These are phyloP conservation scores for Polyporus tsugae DNA, from an alignment of 1,284 basidiomycete species.

Conservation along the genomic window DNA sequence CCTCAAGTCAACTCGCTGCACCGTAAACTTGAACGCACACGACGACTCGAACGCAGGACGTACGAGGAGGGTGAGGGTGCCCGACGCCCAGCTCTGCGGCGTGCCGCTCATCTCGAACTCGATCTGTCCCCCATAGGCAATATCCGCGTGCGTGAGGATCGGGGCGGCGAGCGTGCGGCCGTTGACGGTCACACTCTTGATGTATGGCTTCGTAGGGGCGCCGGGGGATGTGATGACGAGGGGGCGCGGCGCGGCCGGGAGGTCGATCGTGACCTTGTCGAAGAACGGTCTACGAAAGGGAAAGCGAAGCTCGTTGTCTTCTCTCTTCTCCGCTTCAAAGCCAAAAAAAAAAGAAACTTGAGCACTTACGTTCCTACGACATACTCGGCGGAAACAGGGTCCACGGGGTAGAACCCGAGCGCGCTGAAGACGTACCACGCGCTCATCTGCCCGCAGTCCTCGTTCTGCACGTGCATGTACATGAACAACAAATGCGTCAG, in stretches of 20 bases:
- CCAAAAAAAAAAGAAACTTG: constrained; percentile 26
- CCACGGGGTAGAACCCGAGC: constrained; percentile 88
- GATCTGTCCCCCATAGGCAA: constrained; percentile 63
- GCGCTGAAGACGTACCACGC: constrained; percentile 88
- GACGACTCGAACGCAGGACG: constrained; percentile 13
- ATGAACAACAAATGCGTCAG: background rate
- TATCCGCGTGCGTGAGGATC: constrained; percentile 64
- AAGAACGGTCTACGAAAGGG: constrained; percentile 64
- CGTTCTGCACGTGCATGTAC: constrained; percentile 59
- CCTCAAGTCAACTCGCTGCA: too few species aligned
- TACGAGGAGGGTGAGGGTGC: constrained; percentile 31
- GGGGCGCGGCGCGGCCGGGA: constrained; percentile 53
- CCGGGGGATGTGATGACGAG: constrained; percentile 62
- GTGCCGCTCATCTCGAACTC: constrained; percentile 71
- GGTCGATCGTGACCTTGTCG: constrained; percentile 63
- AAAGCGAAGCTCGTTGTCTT: background rate
- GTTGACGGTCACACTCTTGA: constrained; percentile 65
- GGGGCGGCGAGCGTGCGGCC: constrained; percentile 51
- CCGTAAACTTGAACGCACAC: too few species aligned
- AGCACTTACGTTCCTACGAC: constrained; percentile 69
- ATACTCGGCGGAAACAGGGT: constrained; percentile 79
- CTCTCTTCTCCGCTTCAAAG: background rate
- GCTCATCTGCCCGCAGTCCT: constrained; percentile 91
- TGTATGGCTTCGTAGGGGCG: constrained; percentile 63
- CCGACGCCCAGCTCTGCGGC: constrained; percentile 46